Percentiles rank a stretch among this genome's conserved stretches.
Conservation (phyloP, 305 asterid species). For the Solanum hybrid region DNA sequence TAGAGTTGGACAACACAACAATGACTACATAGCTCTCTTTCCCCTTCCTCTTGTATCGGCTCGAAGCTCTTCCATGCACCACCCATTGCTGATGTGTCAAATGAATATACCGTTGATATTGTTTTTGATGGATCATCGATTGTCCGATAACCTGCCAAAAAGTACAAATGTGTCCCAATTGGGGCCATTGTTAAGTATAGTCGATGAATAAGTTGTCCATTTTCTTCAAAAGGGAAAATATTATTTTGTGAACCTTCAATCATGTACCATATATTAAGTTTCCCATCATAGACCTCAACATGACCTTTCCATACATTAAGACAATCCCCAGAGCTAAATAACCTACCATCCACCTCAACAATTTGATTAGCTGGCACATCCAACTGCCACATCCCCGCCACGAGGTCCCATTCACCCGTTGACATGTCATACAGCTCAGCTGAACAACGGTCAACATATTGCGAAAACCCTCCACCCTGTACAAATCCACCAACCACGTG, state of each 20-base stretch:
- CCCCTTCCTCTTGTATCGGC: conserved; percentile 16
- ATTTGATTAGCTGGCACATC: conserved; percentile 47
- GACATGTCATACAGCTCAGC: conserved; percentile 27
- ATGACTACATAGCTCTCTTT: conserved; percentile 28
- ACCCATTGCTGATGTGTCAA: conserved; percentile 19
- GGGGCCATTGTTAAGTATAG: conserved; percentile 33
- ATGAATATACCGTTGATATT: conserved; percentile 19
- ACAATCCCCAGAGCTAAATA: conserved; percentile 38
- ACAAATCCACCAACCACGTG: conserved; percentile 40
- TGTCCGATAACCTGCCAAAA: conserved; percentile 23
- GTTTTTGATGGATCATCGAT: conserved; percentile 13
- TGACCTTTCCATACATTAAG: conserved; percentile 44
- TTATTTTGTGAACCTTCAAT: conserved; percentile 31
- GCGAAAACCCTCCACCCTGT: conserved; percentile 9
- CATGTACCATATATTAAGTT: conserved; percentile 26
- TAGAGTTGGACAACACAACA: conserved; percentile 26
- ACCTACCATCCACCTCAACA: conserved; percentile 15
- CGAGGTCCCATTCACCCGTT: conserved; percentile 22
- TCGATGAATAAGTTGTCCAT: not conserved
- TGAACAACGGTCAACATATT: conserved; percentile 24
- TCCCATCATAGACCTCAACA: conserved; percentile 28
- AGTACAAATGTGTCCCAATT: conserved; percentile 20
- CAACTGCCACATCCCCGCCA: conserved; percentile 33
- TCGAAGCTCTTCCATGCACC: conserved; percentile 25
- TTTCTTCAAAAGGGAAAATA: conserved; percentile 12